phyloP scores from a whole-genome alignment of 352 stramenopile genomes.

The Pseudoperonospora humuli region DNA sequence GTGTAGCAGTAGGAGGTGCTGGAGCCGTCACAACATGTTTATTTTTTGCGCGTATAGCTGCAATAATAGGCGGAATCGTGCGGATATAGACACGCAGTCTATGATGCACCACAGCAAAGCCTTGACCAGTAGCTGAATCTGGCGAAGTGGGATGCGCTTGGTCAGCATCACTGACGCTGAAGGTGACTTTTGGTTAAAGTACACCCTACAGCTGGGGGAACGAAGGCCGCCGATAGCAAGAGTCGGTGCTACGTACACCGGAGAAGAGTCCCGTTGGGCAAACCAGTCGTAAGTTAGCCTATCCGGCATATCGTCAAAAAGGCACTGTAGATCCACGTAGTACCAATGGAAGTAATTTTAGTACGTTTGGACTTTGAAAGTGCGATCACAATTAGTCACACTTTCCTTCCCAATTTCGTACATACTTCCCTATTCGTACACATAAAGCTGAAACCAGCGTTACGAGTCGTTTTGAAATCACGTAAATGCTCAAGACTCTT shows the following conservation, averaged over 20 bases:
- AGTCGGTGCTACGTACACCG: constrained; percentile 5
- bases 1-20: no score
- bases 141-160: background rate
- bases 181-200: constrained; percentile 9
- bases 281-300: constrained; percentile 15
- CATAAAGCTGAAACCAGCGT: no score
- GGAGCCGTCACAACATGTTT: no score
- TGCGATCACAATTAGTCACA: constrained; percentile 1
- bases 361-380: constrained; percentile 11
- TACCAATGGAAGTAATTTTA: constrained; percentile 16
- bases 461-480: no score
- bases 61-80: no score
- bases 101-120: no score
- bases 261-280: background rate
- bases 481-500: no score
- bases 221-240: background rate
- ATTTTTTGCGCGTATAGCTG: no score
- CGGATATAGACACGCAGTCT: no score
- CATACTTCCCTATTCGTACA: no score
- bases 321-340: constrained; percentile 8
- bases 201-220: background rate
- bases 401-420: no score
- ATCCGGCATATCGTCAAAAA: constrained; percentile 4
- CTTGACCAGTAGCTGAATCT: constrained; percentile 4
- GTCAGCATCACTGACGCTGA: constrained; percentile 3